Evolutionary conservation across 495 filamentous ascomycete species (phyloP), one percentile per base, ranked within the genome.

Genomic region (Neurospora sp.): DNA sequence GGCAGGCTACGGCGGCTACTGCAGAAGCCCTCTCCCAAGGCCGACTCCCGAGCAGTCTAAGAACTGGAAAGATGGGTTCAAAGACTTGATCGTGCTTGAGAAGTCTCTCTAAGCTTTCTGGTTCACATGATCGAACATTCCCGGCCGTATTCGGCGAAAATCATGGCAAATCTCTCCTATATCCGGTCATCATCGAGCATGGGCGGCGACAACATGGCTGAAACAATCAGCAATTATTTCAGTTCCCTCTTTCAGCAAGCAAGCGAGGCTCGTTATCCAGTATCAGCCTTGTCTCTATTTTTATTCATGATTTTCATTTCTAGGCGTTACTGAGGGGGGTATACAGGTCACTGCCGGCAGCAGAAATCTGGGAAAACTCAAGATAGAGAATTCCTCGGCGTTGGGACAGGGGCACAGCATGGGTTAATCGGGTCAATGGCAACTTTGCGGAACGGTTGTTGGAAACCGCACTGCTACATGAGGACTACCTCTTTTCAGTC

Each of bases 1-100:
- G 86, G 92, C 88, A 76, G 92, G 91, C 69, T 97, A 97, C 79
- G 94, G 94, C 23, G 92, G 92, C 20, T 87, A 87, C 74, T 91
- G 90, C 27, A 86, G 94, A 20, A 91, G 89, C 76, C 94, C 94
- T 40, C 89, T 94, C 76, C 92, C 94, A 59, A 85, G 86, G 69
- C 92, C 92, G 35, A 88, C 83, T 39, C 81, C 83, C 39, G 85
- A 89, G 74, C 88, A 92, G 78, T 85, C 80, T 27, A 83, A 83
- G 46, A 86, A 86, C 76, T 91, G 90, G 82, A 89, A 90, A 75
- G 89, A 90, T 44, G 89, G 87, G 59, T 94, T 94, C 81, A 85
- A 88, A 72, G 94, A 97, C 81, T 81, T 93, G 23, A 85, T 95
- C 79, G 84, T 89, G 59, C 77, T 94, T 70, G 94, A 96, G 84